These are phyloP conservation scores for Plicaturopsis crispa DNA, from an alignment of 768 basidiomycete species.

Conservation along the genomic window DNA sequence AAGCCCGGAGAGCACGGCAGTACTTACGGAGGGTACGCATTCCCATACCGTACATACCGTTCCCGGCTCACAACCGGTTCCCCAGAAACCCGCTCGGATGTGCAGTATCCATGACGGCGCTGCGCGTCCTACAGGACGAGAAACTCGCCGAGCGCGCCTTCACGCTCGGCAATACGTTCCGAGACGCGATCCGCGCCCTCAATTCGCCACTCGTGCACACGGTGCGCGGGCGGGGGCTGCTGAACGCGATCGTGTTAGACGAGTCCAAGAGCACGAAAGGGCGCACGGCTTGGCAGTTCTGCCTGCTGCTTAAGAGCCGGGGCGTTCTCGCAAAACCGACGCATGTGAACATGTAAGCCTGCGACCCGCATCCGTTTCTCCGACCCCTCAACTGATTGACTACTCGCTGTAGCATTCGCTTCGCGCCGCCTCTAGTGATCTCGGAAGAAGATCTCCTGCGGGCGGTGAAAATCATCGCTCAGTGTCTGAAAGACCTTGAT, in stretches of 20 bases:
- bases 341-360: conserved; percentile 87
- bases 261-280: conserved; percentile 71
- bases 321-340: conserved; percentile 96
- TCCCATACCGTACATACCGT: conserved; percentile 1
- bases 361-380: background rate
- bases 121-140: conserved; percentile 88
- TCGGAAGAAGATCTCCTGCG: conserved; percentile 76
- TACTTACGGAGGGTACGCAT: conserved; percentile 84
- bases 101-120: conserved; percentile 90
- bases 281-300: conserved; percentile 92
- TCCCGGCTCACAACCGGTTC: conserved; percentile 1
- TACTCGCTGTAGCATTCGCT: conserved; percentile 64
- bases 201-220: conserved; percentile 64
- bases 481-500: conserved; percentile 78
- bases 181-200: conserved; percentile 48
- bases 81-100: conserved; percentile 87
- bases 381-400: background rate
- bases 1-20: conserved; percentile 93
- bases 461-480: conserved; percentile 68
- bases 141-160: conserved; percentile 75
- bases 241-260: conserved; percentile 93
- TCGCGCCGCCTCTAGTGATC: conserved; percentile 94
- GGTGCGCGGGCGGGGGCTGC: conserved; percentile 80
- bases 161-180: conserved; percentile 76
- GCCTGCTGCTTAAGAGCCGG: conserved; percentile 83